Evolutionary conservation across 179 eudicot genomes (phyloP), one percentile per base, ranked within the genome.

Genomic region (Beta corolliflora): DNA sequence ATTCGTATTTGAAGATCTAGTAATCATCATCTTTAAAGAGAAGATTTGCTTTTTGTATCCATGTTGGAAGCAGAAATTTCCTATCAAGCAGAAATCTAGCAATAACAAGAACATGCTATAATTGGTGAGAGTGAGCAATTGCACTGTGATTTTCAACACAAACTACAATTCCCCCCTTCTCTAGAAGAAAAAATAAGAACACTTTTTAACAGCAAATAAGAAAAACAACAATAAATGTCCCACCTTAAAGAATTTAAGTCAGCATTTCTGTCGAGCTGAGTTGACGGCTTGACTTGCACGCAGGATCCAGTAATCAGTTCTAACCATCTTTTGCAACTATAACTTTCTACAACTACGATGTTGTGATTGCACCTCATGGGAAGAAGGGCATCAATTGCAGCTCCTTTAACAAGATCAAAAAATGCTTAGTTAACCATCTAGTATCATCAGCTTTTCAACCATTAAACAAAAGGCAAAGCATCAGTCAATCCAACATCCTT

Each of bases 261-360:
- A 72, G 85, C 80, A 78, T 80, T 87, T 65, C 77, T 87, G 79
- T 90, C 94, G 56, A 79, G 84, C 75, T 90, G 85, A 78, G 87
- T 85, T 75, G 92, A 85, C 76, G 94, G 89, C 84, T 90, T 92
- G 69, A 82, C 88, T 97, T 90, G 84, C 99, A 98, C 65, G 98
- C 94, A 81, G 99, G 99, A 88, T 91, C 93, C 83, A 72, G 88
- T 71, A 93, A 88, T 94, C 97, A 78, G 97, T 96, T 80, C 99
- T 89, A 68, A 96, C 98, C 91, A 93, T 88, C 85, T 90, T 92
- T 60, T 92, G 82, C 78, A 91, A 25, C 90, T 31, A 94, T 93
- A 61, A 91, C 91, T 82, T 88, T 96, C 74, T 88, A 91, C 4
- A 88, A 85, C 84, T 90, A 88, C 71, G 81, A 71, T 59, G 87